Evolutionary conservation across 2,329 filamentous ascomycete species (phyloP).

Genomic region (Pseudopithomyces maydicus): DNA sequence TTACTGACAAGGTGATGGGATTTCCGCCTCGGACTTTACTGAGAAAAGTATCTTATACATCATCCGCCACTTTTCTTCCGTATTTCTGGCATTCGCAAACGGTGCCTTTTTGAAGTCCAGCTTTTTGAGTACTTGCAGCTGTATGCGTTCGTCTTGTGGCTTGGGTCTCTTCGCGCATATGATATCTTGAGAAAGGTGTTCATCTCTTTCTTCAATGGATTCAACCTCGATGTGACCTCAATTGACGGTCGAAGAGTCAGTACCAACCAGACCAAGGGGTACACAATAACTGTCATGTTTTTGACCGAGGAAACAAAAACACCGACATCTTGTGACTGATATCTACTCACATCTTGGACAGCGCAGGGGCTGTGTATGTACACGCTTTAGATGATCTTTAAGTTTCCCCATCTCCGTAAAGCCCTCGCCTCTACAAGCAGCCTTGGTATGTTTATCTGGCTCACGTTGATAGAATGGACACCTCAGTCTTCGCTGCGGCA

Average conservation of each 20-base stretch:
- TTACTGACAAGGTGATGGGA: conserved; percentile 18
- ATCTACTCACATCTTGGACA: conserved; percentile 10
- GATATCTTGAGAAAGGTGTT: conserved; percentile 7
- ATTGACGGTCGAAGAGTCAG: too few species aligned
- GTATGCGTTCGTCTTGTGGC: conserved; percentile 15
- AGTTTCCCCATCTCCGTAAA: conserved; percentile 21
- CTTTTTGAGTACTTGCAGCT: conserved; percentile 3
- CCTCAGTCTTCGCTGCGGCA: conserved; percentile 9
- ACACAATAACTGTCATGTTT: too few species aligned
- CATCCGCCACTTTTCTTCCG: conserved; percentile 20
- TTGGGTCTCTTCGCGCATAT: conserved; percentile 9
- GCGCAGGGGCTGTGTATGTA: conserved; percentile 16
- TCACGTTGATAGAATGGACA: conserved; percentile 18
- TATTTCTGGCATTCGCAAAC: conserved; percentile 12
- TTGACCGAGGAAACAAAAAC: too few species aligned
- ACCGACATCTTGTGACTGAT: too few species aligned
- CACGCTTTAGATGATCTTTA: conserved; percentile 20
- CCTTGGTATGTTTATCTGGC: conserved; percentile 13
- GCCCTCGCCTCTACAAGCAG: conserved; percentile 18
- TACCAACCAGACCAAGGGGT: too few species aligned
- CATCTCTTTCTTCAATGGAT: conserved; percentile 1
- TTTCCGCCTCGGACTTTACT: conserved; percentile 5
- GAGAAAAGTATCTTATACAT: conserved; percentile 15
- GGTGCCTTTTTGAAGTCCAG: conserved; percentile 19
- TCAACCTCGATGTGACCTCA: conserved; percentile 9